These are phyloP conservation scores for Stephania yunnanensis DNA, from an alignment of 164 flowering plant species.

Conservation along the genomic window DNA sequence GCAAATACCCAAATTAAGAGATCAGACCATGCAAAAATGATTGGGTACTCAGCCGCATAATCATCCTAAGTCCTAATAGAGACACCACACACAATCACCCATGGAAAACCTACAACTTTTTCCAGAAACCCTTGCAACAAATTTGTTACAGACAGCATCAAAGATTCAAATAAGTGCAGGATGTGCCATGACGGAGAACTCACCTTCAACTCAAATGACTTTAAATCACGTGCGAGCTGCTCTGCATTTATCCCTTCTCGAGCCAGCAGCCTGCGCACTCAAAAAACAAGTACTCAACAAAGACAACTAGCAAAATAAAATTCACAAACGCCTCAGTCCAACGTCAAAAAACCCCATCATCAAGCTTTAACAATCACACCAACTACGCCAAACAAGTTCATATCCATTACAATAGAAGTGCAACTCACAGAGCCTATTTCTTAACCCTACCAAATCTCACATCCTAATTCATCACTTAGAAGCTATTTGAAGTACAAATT, in stretches of 20 bases:
- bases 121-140: neutral
- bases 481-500: too few relatives aligned
- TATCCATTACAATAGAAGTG: too few relatives aligned
- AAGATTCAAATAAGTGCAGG: neutral
- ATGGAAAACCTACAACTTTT: neutral
- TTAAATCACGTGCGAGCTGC: conserved; percentile 93
- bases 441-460: too few relatives aligned
- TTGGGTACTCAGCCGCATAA: neutral
- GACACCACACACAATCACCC: neutral
- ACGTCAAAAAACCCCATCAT: neutral
- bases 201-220: conserved; percentile 93
- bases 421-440: too few relatives aligned
- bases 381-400: too few relatives aligned
- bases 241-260: conserved; percentile 98
- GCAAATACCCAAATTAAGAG: too few relatives aligned
- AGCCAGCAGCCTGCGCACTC: conserved; percentile 59
- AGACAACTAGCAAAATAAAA: neutral
- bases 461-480: too few relatives aligned
- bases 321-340: neutral
- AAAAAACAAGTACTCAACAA: conserved; percentile 1
- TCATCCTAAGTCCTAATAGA: neutral
- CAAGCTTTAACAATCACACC: too few relatives aligned
- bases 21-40: too few relatives aligned
- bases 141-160: neutral
- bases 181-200: neutral